Evolutionary conservation across 2,329 filamentous ascomycete species (phyloP), one percentile per base, ranked within the genome.

Genomic region (Helicocarpus griseus): DNA sequence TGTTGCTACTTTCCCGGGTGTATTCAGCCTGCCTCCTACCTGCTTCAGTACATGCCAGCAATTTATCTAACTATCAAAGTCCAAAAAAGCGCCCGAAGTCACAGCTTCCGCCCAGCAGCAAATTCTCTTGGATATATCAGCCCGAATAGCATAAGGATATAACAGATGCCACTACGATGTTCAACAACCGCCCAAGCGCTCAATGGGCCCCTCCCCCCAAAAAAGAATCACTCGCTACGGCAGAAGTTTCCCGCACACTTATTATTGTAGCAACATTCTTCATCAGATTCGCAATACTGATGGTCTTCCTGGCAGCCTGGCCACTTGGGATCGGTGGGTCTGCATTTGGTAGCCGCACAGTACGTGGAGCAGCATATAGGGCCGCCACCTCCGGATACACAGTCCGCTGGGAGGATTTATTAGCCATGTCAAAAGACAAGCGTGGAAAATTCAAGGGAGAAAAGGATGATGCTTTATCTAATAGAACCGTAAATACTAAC

Each of bases 261-360:
- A 22, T 47, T 47, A 11, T 47, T 47, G 31, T 47, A 47, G 31
- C 45, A 47, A 31, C 45, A 47, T n/a, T 47, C 45, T 6, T 33
- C 21, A 26, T 47, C 45, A 9, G 17, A 35, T n/a, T 38, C 45
- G 9, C 45, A 47, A 24, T 35, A 35, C 45, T n/a, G 17, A 21
- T 35, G 31, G 31, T 47, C 45, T 21, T 47, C 45, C 21, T 47
- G 29, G 31, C 45, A 47, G n/a, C 36, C 26, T 24, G 45, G 45
- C 45, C 45, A 47, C 45, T 47, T 47, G 29, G 45, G 45, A 22
- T 47, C 45, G 14, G 45, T 47, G 9, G 31, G 31, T 26, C 45
- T 35, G 31, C 45, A 47, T n/a, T 47, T 47, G 45, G 45, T 47
- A 26, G 45, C 45, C 17, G 45, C 45, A 14, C 45, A 47, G 45